Base-by-base conservation (phyloP, 2,329 filamentous ascomycete species). In the Xylariaceae sp. region DNA sequence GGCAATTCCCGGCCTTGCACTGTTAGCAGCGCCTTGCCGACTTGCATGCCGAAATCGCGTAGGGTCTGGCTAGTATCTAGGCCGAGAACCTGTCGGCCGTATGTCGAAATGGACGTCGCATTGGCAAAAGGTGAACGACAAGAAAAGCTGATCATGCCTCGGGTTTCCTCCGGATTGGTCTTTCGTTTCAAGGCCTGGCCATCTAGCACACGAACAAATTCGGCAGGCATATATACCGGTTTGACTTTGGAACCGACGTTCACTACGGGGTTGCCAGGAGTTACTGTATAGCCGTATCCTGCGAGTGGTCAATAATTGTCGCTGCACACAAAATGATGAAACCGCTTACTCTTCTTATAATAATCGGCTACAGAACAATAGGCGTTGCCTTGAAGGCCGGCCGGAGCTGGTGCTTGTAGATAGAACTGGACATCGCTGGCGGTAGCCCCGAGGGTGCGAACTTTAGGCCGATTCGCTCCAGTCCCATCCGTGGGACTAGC, bases 101-200 rank as follows among this genome's bases (percentile, higher is more conserved):
- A 76, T 0, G 68, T 76, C 1, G 79, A 76, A 61, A 94, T 86
- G 0, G 85, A 87, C 1, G 76, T 65, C 0, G 85, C 87, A 59
- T 92, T 95, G 5, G 78, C 72, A 1, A 77, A 76, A 0, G 89
- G 88, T 0, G 72, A 72, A 3, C 86, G 80, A 52, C 87, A 88
- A 1, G 89, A 86, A 65, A 89, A 89, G 0, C 72, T 71, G 43
- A 92, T 83, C 88, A 94, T 92, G 1, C 72, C 64, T 0, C 78
- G 75, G 0, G 86, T 88, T 64, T 92, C 86, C 0, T 75, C 68
- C 0, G 78, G 73, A 0, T 68, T 76, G 13, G 92, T 74, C 62
- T 85, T 83, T 3, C 78, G 72, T 36, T 79, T 81, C 19, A 84
- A 76, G 0, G 80, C 69, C 63, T 94, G 88, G 0, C 87, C 87